phyloP scores from a whole-genome alignment of 2,329 filamentous ascomycete genomes.

The Calonectria pseudoreteaudii region DNA sequence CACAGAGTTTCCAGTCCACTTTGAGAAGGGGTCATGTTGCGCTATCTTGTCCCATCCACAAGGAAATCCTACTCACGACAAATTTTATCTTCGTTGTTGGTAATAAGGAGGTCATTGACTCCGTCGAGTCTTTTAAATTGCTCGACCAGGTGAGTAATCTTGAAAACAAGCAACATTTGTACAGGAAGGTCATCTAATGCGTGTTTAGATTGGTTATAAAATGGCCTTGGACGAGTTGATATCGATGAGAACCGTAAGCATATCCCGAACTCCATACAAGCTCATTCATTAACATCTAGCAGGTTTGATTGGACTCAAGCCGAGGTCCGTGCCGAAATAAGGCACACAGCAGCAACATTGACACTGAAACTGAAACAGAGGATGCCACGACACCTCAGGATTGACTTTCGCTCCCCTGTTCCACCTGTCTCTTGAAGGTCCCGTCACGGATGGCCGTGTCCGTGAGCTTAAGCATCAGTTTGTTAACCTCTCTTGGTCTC shows the following conservation, averaged over 20 bases:
- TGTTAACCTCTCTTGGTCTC: constrained; percentile 58
- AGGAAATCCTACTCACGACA: no score
- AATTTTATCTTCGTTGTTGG: no score
- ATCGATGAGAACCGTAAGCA: constrained; percentile 64
- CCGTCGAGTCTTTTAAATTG: constrained; percentile 73
- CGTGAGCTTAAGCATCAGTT: constrained; percentile 65
- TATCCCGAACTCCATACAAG: no score
- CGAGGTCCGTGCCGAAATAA: no score
- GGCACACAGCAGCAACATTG: no score
- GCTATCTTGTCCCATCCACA: constrained; percentile 64
- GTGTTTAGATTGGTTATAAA: constrained; percentile 65
- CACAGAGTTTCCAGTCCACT: constrained; percentile 73
- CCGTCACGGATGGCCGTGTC: constrained; percentile 66
- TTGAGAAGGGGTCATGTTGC: constrained; percentile 75
- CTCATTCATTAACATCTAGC: no score
- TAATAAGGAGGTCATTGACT: constrained; percentile 69
- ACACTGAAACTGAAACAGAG: no score
- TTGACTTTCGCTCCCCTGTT: constrained; percentile 40
- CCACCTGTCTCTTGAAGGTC: constrained; percentile 63
- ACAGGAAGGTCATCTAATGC: no score
- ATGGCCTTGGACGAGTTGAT: constrained; percentile 76
- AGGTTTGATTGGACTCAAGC: constrained; percentile 51
- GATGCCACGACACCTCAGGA: constrained; percentile 51
- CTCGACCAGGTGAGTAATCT: constrained; percentile 64
- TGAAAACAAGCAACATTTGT: no score